Evolutionary conservation across 1,139 yeast genomes (phyloP).

Genomic region (Cylindricascospora bacillispora): DNA sequence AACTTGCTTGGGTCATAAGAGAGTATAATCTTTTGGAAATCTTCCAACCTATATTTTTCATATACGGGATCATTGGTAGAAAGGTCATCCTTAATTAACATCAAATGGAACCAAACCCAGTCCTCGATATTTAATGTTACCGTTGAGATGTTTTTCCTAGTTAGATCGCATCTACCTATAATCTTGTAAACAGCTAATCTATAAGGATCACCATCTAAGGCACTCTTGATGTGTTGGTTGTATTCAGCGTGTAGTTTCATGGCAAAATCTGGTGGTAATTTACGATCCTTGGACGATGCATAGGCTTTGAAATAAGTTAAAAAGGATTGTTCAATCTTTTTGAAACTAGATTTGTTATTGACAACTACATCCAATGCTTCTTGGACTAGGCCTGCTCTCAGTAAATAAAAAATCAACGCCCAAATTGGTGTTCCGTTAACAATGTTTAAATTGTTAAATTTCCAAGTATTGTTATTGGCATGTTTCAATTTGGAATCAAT

Average conservation of each 20-base stretch:
- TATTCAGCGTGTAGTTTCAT: conserved; percentile 71
- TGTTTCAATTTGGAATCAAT: conserved; percentile 38
- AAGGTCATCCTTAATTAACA: conserved; percentile 51
- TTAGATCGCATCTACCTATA: conserved; percentile 73
- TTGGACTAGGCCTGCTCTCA: conserved; percentile 68
- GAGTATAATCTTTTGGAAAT: conserved; percentile 60
- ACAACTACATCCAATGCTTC: conserved; percentile 60
- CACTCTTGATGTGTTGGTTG: conserved; percentile 68
- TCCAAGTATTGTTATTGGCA: conserved; percentile 35
- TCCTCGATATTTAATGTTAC: conserved; percentile 81
- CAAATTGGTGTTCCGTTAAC: conserved; percentile 83
- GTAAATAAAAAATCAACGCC: conserved; percentile 76
- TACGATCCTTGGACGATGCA: conserved; percentile 40
- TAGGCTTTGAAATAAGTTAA: conserved; percentile 68
- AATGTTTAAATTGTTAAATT: conserved; percentile 37
- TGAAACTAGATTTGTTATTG: conserved; percentile 47
- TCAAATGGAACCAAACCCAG: conserved; percentile 92
- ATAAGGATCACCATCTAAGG: conserved; percentile 71
- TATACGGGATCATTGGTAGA: conserved; percentile 38
- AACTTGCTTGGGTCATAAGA: conserved; percentile 68
- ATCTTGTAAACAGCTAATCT: conserved; percentile 84
- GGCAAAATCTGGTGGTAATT: conserved; percentile 52
- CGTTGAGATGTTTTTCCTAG: conserved; percentile 59
- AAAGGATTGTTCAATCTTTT: conserved; percentile 75
- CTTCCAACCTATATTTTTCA: conserved; percentile 60